These are phyloP conservation scores for Sanghuangporus baumii DNA, from an alignment of 1,284 basidiomycete species.

Conservation along the genomic window DNA sequence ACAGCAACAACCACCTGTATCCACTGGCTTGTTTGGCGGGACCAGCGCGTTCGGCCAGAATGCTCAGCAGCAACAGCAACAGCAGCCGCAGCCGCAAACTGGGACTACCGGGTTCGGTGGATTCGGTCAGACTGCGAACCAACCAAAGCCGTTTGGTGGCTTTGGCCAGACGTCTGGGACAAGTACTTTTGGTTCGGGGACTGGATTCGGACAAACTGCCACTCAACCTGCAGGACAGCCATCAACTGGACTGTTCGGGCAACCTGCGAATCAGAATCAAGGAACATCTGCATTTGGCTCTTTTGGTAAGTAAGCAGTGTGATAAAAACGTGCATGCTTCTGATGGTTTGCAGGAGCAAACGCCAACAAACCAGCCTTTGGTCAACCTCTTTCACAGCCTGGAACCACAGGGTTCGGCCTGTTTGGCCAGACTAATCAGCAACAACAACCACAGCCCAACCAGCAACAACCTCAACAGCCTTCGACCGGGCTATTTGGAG, in stretches of 20 bases:
- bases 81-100: slow-evolving; percentile 8
- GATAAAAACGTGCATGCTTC: neutral
- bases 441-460: slow-evolving; percentile 20
- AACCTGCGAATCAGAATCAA: slow-evolving; percentile 18
- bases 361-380: slow-evolving; percentile 21
- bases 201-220: slow-evolving; percentile 17
- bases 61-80: slow-evolving; percentile 20
- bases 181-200: slow-evolving; percentile 15
- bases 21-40: slow-evolving; percentile 11
- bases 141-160: slow-evolving; percentile 15
- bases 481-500: slow-evolving; percentile 21
- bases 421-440: slow-evolving; percentile 30
- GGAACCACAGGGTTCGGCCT: slow-evolving; percentile 21
- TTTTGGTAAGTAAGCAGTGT: slow-evolving; percentile 17
- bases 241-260: slow-evolving; percentile 18
- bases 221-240: slow-evolving; percentile 19
- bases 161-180: slow-evolving; percentile 16
- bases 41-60: slow-evolving; percentile 35
- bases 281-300: slow-evolving; percentile 17
- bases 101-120: slow-evolving; percentile 20
- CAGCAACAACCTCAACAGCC: slow-evolving; percentile 14
- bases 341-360: neutral
- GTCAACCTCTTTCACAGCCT: slow-evolving; percentile 20
- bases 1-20: slow-evolving; percentile 23
- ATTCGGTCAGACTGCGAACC: slow-evolving; percentile 9